Evolutionary conservation across 371 early-diverging fungal genomes (phyloP).

Genomic region (Mortierella sp.): DNA sequence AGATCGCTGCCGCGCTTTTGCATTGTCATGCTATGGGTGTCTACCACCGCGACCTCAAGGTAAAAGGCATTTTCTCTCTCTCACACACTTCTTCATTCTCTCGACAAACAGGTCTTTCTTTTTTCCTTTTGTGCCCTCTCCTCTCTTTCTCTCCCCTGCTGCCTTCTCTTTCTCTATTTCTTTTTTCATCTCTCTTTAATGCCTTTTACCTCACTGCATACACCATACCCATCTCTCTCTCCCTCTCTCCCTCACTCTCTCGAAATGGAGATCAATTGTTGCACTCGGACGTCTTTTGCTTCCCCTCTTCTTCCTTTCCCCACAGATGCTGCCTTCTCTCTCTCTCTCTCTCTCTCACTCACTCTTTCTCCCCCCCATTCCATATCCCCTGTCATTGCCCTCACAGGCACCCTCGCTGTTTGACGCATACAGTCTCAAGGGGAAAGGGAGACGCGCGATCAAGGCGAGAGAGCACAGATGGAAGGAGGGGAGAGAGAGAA

Average conservation of each 20-base stretch:
- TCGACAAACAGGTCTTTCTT: too few species aligned
- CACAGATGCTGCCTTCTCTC: not conserved
- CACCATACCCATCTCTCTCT: not conserved
- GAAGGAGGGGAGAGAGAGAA: too few species aligned
- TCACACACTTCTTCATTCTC: too few species aligned
- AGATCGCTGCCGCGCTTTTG: conserved; percentile 66
- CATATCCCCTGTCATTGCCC: too few species aligned
- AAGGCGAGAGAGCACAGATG: too few species aligned
- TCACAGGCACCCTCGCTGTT: too few species aligned
- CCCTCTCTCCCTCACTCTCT: not conserved
- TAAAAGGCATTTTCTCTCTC: conserved; percentile 54
- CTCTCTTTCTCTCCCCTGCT: not conserved
- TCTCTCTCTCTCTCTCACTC: not conserved
- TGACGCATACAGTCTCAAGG: too few species aligned
- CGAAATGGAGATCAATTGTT: not conserved
- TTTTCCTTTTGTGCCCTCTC: too few species aligned
- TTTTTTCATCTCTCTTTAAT: conserved; percentile 1
- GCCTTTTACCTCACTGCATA: not conserved
- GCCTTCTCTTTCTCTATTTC: too few species aligned
- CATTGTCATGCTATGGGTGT: conserved; percentile 68
- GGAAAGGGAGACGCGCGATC: too few species aligned
- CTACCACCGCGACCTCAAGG: conserved; percentile 82
- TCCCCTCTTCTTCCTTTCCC: not conserved
- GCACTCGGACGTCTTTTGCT: not conserved
- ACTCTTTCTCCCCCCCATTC: too few species aligned